These are phyloP conservation scores for Ophiocordyceps unilateralis DNA, from an alignment of 2,329 filamentous ascomycete genomes.

Conservation along the genomic window DNA sequence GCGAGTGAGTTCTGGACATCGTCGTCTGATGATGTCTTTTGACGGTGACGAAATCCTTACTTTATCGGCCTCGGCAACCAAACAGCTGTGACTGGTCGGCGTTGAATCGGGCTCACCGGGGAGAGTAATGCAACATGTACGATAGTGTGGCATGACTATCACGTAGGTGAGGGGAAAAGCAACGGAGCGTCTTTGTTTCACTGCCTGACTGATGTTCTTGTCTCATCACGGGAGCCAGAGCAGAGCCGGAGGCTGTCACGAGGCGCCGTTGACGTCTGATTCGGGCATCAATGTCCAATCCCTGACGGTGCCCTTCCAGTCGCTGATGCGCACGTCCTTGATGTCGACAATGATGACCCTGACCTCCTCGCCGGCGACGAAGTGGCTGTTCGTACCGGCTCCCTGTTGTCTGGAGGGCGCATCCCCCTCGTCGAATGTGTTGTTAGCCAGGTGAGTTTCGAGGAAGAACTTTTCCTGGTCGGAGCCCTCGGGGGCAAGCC, in stretches of 20 bases:
- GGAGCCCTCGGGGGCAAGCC: constrained; percentile 52
- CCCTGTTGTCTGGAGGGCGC: constrained; percentile 13
- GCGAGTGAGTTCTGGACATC: neutral
- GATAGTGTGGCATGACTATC: neutral
- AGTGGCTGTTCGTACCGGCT: constrained; percentile 42
- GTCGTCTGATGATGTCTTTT: neutral
- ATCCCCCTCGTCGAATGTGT: constrained; percentile 54
- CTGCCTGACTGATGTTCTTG: too few relatives aligned
- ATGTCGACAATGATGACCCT: neutral
- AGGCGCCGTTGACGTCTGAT: neutral
- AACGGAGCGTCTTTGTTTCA: neutral
- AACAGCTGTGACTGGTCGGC: too few relatives aligned
- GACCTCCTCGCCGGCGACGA: constrained; percentile 69
- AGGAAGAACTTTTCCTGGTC: constrained; percentile 77
- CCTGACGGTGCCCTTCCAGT: neutral
- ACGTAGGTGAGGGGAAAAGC: neutral
- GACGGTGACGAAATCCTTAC: neutral
- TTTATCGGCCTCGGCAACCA: too few relatives aligned
- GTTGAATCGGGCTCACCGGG: neutral
- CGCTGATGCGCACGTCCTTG: neutral
- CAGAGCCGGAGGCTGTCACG: neutral
- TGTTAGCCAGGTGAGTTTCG: constrained; percentile 73
- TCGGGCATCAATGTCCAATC: constrained; percentile 15
- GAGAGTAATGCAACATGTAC: neutral
- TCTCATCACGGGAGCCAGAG: too few relatives aligned